These are phyloP conservation scores for Cladosporium cucumerinum DNA, from an alignment of 2,329 filamentous ascomycete genomes.

Conservation along the genomic window DNA sequence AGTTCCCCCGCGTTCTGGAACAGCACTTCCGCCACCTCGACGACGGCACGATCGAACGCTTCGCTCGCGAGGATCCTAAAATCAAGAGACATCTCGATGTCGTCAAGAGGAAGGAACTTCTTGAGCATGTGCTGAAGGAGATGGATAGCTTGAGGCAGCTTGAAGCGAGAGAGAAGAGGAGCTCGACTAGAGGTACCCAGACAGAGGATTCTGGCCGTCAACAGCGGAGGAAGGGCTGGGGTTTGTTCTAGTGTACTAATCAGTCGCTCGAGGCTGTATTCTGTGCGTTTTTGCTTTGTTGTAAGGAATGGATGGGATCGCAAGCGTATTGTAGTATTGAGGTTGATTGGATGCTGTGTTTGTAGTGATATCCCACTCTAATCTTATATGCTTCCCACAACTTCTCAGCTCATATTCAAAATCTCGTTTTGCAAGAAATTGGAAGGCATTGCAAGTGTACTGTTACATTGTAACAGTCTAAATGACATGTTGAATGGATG, in stretches of 20 bases:
- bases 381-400: neutral
- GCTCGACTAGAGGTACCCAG: slow-evolving; percentile 38
- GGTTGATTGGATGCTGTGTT: neutral
- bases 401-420: neutral
- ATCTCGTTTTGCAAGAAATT: neutral
- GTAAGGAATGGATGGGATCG: neutral
- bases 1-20: slow-evolving; percentile 89
- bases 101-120: slow-evolving; percentile 83
- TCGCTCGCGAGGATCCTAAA: slow-evolving; percentile 90
- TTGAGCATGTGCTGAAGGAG: slow-evolving; percentile 91
- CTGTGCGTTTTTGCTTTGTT: neutral
- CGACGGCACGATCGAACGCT: slow-evolving; percentile 77
- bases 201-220: slow-evolving; percentile 25
- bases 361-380: slow-evolving; percentile 4
- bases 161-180: slow-evolving; percentile 68
- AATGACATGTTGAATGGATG: neutral
- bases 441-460: neutral
- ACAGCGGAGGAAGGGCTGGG: slow-evolving; percentile 34
- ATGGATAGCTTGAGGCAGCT: slow-evolving; percentile 87
- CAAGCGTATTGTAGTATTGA: slow-evolving; percentile 1
- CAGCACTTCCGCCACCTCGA: slow-evolving; percentile 68
- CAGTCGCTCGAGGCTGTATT: neutral
- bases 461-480: neutral
- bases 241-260: slow-evolving; percentile 27
- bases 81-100: slow-evolving; percentile 86